Base-by-base conservation (phyloP, 805 yeast species). In the Vanderwaltozyma verrucispora region DNA sequence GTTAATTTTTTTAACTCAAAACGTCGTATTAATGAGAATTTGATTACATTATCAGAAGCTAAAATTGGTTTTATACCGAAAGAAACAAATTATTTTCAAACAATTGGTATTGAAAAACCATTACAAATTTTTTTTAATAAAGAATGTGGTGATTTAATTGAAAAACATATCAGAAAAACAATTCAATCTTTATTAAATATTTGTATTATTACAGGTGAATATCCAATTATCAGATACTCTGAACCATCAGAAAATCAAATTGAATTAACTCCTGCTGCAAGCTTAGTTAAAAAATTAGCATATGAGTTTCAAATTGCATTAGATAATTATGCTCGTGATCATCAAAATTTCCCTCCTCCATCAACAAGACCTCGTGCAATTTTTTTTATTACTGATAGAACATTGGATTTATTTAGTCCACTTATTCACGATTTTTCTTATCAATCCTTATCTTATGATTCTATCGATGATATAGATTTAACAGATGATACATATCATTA, bases 371-470 rank as follows among this genome's bases (percentile, higher is more conserved):
- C 85, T 16, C 68, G 92, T 43, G 72, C 95, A 0, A 68, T 83
- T 0, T 68, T 89, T 45, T 59, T 92, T 25, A 74, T 92, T 15
- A 67, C 83, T 2, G 98, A 92, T 59, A 69, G 99, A 44, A 71
- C 94, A 2, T 55, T 87, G 54, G 98, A 94, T 56, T 64, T 81
- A 34, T 74, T 74, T 49, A 82, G 92, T 6, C 95, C 96, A 0
- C 56, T 92, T 33, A 60, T 88, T 38, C 97, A 92, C 58, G 95
- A 86, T 55, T 85, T 88, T 59, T 74, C 80, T 18, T 92, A 88
- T 59, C 94, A 89, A 60, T 88, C 96, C 4, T 78, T 88, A 83
- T 81, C 88, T 15, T 80, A 80, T 63, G 98, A 89, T 57, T 60
- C 80, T 20, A 69, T 71, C 2, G 63, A 62, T 23, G 72, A 64